Percentiles rank a stretch among this genome's conserved stretches.
phyloP scores from a whole-genome alignment of 2,329 filamentous ascomycete species.

The Diaporthe sp. region DNA sequence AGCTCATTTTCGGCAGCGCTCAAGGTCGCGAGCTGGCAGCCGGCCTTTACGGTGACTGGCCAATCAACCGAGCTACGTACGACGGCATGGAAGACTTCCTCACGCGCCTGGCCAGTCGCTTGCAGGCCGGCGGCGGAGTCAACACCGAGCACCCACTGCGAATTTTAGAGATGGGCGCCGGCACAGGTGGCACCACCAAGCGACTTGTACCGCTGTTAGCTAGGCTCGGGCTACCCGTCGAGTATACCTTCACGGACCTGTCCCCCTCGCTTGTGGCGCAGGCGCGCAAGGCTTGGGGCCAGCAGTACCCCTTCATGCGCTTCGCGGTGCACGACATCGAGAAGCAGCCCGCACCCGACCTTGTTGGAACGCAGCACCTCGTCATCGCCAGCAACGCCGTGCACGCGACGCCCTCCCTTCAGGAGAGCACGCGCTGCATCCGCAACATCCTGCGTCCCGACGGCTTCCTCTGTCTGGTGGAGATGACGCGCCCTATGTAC shows the following conservation, averaged over 20 bases:
- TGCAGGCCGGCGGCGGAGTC: not conserved
- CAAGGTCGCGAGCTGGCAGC: constrained; percentile 17
- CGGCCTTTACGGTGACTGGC: constrained; percentile 27
- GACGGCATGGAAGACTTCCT: constrained; percentile 8
- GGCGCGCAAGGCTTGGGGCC: constrained; percentile 47
- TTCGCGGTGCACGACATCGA: constrained; percentile 51
- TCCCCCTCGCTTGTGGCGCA: constrained; percentile 50
- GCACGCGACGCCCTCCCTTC: constrained; percentile 51
- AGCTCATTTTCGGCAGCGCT: constrained; percentile 43
- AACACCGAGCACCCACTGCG: not conserved
- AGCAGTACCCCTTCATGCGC: constrained; percentile 47
- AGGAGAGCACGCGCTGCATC: constrained; percentile 45
- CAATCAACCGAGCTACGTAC: constrained; percentile 6
- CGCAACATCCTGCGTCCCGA: constrained; percentile 48
- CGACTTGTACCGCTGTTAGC: constrained; percentile 47
- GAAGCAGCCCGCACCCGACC: constrained; percentile 39
- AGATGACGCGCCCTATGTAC: constrained; percentile 50
- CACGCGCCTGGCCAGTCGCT: not conserved
- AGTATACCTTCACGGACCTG: constrained; percentile 59
- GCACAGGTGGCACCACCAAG: not conserved
- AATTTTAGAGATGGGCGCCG: constrained; percentile 8
- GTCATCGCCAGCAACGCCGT: constrained; percentile 52
- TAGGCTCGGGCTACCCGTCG: constrained; percentile 46
- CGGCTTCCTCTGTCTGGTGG: constrained; percentile 53
- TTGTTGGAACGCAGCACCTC: constrained; percentile 49